Percentiles rank a stretch among this genome's conserved stretches.
phyloP scores from a whole-genome alignment of 202 grass and related monocot genomes.

The Zoysia matrella region DNA sequence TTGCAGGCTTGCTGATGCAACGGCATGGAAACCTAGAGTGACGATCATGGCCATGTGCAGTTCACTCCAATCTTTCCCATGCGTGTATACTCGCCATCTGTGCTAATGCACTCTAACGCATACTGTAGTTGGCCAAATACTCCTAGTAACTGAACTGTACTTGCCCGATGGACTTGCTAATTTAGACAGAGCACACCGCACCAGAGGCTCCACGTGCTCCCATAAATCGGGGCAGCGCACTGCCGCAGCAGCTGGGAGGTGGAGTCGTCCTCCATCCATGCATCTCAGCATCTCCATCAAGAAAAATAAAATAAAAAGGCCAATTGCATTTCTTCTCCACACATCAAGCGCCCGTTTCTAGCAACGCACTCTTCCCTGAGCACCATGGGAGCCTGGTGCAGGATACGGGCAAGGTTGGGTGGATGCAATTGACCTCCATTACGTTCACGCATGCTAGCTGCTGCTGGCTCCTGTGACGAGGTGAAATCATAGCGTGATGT shows the following conservation, averaged over 20 bases:
- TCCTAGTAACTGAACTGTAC: neutral
- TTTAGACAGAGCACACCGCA: constrained; percentile 14
- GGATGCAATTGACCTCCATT: constrained; percentile 42
- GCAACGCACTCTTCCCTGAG: constrained; percentile 39
- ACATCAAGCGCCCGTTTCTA: constrained; percentile 33
- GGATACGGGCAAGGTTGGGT: constrained; percentile 40
- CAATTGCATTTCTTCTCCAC: neutral
- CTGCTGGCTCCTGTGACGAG: constrained; percentile 15
- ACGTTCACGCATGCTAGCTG: neutral
- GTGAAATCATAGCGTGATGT: constrained; percentile 26
- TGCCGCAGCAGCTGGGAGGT: neutral
- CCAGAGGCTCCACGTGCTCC: constrained; percentile 38
- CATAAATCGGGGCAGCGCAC: constrained; percentile 20
- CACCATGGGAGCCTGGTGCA: constrained; percentile 15
- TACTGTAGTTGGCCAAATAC: neutral
- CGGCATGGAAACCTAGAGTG: neutral
- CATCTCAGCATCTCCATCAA: neutral
- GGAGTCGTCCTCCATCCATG: constrained; percentile 25
- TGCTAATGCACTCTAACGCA: no score
- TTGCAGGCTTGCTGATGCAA: neutral
- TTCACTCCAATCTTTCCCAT: neutral
- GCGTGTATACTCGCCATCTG: no score
- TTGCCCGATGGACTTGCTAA: constrained; percentile 25
- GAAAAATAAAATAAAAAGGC: neutral
- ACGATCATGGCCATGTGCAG: neutral